Conservation (phyloP, 164 flowering plant genomes). For the Magnolia sinica region DNA sequence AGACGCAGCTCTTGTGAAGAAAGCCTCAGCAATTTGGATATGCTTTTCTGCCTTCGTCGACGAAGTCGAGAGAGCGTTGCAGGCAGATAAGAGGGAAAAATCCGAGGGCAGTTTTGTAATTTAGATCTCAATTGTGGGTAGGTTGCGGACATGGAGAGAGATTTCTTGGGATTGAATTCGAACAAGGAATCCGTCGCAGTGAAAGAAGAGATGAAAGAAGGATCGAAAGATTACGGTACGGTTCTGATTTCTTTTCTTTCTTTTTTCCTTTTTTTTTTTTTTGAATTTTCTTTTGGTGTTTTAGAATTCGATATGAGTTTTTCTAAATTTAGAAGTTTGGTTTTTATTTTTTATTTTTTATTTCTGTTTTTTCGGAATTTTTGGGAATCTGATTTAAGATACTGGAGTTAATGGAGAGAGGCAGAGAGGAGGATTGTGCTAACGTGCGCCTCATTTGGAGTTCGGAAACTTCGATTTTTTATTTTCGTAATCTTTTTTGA, state of each 20-base stretch:
- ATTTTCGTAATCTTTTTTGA: too few relatives aligned
- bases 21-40: neutral
- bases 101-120: neutral
- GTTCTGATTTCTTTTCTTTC: neutral
- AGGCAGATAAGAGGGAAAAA: neutral
- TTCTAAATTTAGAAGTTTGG: neutral
- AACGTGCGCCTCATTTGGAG: too few relatives aligned
- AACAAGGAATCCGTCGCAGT: constrained; percentile 20
- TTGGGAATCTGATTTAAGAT: too few relatives aligned
- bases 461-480: too few relatives aligned
- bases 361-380: neutral
- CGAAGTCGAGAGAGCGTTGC: neutral
- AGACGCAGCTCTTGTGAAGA: neutral
- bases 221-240: constrained; percentile 29
- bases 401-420: too few relatives aligned
- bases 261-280: neutral
- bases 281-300: neutral
- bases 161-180: constrained; percentile 49
- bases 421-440: too few relatives aligned
- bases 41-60: neutral
- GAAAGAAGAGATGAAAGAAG: constrained; percentile 36
- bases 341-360: neutral
- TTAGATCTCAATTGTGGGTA: neutral
- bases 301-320: neutral
- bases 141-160: constrained; percentile 44